Evolutionary conservation across 2,329 filamentous ascomycete genomes (phyloP).

Genomic region (Aspergillus amoenus): DNA sequence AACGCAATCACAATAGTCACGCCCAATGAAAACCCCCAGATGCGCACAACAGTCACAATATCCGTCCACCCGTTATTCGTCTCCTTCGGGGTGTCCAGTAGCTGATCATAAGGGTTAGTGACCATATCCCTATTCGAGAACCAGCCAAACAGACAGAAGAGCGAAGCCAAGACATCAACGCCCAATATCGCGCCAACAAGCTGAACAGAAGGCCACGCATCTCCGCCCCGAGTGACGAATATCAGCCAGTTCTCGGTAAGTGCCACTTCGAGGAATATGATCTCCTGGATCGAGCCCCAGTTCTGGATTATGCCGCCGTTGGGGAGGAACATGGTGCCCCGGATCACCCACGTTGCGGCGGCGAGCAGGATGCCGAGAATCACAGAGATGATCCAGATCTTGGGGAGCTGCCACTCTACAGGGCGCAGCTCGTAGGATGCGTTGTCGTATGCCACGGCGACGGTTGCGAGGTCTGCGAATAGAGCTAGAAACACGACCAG

Average conservation of each 20-base stretch:
- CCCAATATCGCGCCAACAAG: constrained; percentile 68
- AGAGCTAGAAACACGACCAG: constrained; percentile 77
- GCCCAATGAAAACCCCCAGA: constrained; percentile 53
- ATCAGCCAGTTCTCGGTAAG: constrained; percentile 96
- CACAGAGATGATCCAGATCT: constrained; percentile 71
- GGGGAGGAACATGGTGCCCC: constrained; percentile 67
- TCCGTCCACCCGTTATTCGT: constrained; percentile 57
- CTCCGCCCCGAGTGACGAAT: constrained; percentile 83
- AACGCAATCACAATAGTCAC: constrained; percentile 53
- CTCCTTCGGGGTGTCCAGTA: constrained; percentile 15
- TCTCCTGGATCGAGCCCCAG: constrained; percentile 71
- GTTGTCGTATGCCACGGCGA: constrained; percentile 79
- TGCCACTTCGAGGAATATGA: constrained; percentile 85
- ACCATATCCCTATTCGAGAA: constrained; percentile 55
- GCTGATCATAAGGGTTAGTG: constrained; percentile 28
- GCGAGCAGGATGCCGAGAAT: constrained; percentile 67
- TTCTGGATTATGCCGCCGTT: constrained; percentile 73
- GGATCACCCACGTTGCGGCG: constrained; percentile 70
- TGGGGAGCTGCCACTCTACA: constrained; percentile 78
- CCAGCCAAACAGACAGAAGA: constrained; percentile 77
- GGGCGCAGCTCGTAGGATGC: constrained; percentile 73
- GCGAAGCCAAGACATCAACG: constrained; percentile 69
- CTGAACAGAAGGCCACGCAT: constrained; percentile 72
- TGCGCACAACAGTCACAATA: constrained; percentile 54
- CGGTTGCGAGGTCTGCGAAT: constrained; percentile 77